A percentile compares a stretch with the other conserved stretches of the same genome.
These are phyloP conservation scores for Zelonia costaricensis DNA, from an alignment of 208 protist species.

Conservation along the genomic window DNA sequence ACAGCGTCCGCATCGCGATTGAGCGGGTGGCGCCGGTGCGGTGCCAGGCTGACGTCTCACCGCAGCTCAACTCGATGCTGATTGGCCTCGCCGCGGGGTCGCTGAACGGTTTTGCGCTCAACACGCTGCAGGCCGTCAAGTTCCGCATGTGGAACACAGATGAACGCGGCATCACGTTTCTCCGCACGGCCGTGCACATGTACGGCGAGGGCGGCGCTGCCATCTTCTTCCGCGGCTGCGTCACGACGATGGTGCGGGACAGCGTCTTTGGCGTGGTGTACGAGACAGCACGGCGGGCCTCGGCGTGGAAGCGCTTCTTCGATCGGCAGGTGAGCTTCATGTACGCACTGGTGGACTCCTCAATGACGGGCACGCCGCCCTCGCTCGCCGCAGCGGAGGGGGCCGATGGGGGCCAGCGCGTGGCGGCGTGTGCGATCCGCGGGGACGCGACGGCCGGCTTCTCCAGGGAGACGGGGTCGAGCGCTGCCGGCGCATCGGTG, in stretches of 20 bases:
- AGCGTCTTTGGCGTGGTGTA: constrained; percentile 89
- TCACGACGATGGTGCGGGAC: constrained; percentile 81
- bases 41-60: constrained; percentile 49
- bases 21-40: constrained; percentile 38
- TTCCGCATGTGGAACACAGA: constrained; percentile 90
- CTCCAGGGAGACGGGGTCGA: not conserved
- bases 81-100: constrained; percentile 79
- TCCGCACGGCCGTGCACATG: constrained; percentile 54
- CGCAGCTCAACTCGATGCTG: constrained; percentile 72
- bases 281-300: constrained; percentile 59
- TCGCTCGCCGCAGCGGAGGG: not conserved
- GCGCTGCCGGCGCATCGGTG: too few relatives aligned
- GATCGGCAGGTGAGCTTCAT: constrained; percentile 23
- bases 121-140: constrained; percentile 88
- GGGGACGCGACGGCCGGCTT: not conserved
- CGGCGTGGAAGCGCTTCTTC: constrained; percentile 46
- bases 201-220: constrained; percentile 63
- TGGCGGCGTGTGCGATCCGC: not conserved
- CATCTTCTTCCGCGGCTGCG: constrained; percentile 89
- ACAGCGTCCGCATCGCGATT: constrained; percentile 75
- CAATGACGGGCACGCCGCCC: not conserved
- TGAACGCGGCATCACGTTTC: constrained; percentile 54
- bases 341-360: not conserved
- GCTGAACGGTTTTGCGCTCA: constrained; percentile 80
- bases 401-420: not conserved